Evolutionary conservation across 2,329 filamentous ascomycete genomes (phyloP).

Genomic region (Fusarium sp.): DNA sequence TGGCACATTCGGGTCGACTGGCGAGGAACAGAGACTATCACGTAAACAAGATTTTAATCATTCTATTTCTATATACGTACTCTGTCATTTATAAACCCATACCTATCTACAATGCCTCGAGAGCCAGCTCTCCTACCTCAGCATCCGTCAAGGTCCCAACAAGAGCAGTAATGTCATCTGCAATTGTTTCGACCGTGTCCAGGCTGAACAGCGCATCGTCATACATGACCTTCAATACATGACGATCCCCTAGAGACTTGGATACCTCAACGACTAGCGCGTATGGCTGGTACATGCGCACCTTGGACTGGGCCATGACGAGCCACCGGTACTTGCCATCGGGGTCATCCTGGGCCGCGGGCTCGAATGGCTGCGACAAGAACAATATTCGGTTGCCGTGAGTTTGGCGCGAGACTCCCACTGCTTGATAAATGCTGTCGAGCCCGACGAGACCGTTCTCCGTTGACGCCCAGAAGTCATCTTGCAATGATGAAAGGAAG

Average conservation of each 20-base stretch:
- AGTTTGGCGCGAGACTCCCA: conserved; percentile 1
- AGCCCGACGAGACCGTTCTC: conserved; percentile 23
- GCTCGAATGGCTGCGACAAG: conserved; percentile 25
- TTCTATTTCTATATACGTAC: too few species aligned
- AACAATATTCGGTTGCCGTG: conserved; percentile 19
- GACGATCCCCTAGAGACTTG: conserved; percentile 1
- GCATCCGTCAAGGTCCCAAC: background rate
- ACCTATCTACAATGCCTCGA: background rate
- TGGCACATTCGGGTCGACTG: too few species aligned
- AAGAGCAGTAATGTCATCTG: background rate
- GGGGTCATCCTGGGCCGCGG: conserved; percentile 9
- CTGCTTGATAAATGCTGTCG: conserved; percentile 12
- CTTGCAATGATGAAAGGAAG: conserved; percentile 13
- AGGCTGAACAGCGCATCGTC: conserved; percentile 1
- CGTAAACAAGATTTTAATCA: too few species aligned
- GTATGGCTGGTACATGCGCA: conserved; percentile 21
- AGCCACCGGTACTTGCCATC: conserved; percentile 13
- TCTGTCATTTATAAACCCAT: too few species aligned
- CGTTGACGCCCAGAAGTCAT: conserved; percentile 18
- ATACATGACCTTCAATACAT: conserved; percentile 20
- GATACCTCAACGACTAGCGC: conserved; percentile 21
- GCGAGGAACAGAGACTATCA: too few species aligned
- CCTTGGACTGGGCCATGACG: conserved; percentile 23
- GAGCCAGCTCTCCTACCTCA: background rate
- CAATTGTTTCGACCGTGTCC: background rate